Conservation (phyloP, 345 rosid genomes). For the Rhodamnia rubescens region DNA sequence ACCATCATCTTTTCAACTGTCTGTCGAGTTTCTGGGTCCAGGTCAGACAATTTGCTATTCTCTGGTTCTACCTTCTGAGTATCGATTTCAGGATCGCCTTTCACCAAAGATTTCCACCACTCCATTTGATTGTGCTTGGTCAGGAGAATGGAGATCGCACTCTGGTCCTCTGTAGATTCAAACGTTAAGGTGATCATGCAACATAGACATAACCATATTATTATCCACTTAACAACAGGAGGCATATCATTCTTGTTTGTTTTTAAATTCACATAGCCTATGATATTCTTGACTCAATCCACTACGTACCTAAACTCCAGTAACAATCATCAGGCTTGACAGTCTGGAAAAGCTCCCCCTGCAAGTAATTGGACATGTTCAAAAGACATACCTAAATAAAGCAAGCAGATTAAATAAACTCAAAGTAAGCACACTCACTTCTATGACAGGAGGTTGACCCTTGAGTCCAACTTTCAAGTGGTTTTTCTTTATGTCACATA, state of each 20-base stretch:
- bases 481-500: conserved; percentile 78
- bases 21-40: conserved; percentile 68
- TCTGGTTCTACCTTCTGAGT: conserved; percentile 96
- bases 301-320: conserved; percentile 79
- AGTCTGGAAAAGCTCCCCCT: conserved; percentile 63
- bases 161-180: conserved; percentile 50
- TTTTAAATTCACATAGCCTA: not conserved
- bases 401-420: not conserved
- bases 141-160: conserved; percentile 49
- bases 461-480: conserved; percentile 77
- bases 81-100: conserved; percentile 80
- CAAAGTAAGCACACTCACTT: conserved; percentile 35
- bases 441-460: conserved; percentile 72
- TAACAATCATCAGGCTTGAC: conserved; percentile 81
- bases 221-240: not conserved
- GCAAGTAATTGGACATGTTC: conserved; percentile 3
- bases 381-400: not conserved
- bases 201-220: not conserved
- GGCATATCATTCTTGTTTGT: not conserved
- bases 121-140: conserved; percentile 90
- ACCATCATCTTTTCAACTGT: conserved; percentile 95
- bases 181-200: not conserved
- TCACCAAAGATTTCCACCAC: conserved; percentile 86
- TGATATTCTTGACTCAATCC: not conserved
- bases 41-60: conserved; percentile 69